A percentile compares a stretch with the other conserved stretches of the same genome.
Evolutionary conservation across 192 early-diverging fungal genomes (phyloP).

Genomic region (Mortierella hygrophila): DNA sequence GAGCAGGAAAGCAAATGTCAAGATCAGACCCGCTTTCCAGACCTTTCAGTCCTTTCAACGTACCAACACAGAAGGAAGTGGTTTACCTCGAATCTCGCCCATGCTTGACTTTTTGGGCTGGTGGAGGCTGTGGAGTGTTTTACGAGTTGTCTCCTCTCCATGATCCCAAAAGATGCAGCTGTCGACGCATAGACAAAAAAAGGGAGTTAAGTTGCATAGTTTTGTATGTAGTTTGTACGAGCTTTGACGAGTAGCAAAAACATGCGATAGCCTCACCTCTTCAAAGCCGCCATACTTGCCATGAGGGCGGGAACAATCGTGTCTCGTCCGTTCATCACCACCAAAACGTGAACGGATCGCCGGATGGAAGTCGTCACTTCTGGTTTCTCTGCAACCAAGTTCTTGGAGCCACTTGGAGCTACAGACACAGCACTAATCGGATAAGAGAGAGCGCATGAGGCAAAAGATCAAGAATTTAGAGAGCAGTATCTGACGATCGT

Average conservation of each 20-base stretch:
- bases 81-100: conserved; percentile 20
- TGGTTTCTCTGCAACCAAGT: neutral
- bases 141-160: conserved; percentile 10
- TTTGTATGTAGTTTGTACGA: neutral
- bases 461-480: neutral
- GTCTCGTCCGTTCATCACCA: conserved; percentile 34
- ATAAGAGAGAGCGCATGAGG: neutral
- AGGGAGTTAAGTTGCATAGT: neutral
- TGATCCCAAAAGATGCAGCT: conserved; percentile 29
- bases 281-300: conserved; percentile 15
- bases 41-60: neutral
- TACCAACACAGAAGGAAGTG: neutral
- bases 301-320: conserved; percentile 24
- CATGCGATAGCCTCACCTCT: neutral
- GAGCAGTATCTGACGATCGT: too few relatives aligned
- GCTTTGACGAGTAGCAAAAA: too few relatives aligned
- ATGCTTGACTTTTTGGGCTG: neutral
- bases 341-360: conserved; percentile 22
- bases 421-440: conserved; percentile 27
- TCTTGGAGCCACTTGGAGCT: neutral
- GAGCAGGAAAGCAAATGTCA: neutral
- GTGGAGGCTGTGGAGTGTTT: conserved; percentile 4
- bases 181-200: neutral
- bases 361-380: neutral
- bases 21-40: neutral